Percentiles rank a stretch among this genome's conserved stretches.
Evolutionary conservation across 305 asterid species (phyloP).

Genomic region (Stenogyne calaminthoides): DNA sequence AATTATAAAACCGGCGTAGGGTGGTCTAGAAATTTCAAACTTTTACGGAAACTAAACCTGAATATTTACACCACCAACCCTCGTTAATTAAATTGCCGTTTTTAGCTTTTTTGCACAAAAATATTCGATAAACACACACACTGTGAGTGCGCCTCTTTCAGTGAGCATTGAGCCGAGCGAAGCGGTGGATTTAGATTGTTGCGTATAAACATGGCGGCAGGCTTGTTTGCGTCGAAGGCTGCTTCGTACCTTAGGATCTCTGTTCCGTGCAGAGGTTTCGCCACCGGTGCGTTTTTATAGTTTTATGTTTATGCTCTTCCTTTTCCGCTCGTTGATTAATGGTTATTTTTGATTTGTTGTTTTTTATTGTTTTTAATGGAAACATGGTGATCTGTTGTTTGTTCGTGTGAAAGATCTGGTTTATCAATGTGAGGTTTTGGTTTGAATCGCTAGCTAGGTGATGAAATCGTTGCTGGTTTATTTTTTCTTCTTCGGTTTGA

Average conservation of each 20-base stretch:
- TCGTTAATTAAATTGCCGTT: slow-evolving; percentile 7
- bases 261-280: slow-evolving; percentile 73
- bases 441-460: slow-evolving; percentile 22
- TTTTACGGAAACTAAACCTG: not conserved
- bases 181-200: slow-evolving; percentile 33
- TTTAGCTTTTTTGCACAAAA: slow-evolving; percentile 11
- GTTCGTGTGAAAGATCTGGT: slow-evolving; percentile 46
- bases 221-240: slow-evolving; percentile 77
- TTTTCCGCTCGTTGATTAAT: not conserved
- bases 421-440: slow-evolving; percentile 29
- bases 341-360: not conserved
- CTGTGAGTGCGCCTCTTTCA: slow-evolving; percentile 30
- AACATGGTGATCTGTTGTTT: slow-evolving; percentile 49
- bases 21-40: not conserved
- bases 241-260: slow-evolving; percentile 93
- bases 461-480: slow-evolving; percentile 16
- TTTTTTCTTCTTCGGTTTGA: not conserved
- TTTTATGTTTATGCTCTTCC: not conserved
- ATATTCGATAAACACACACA: slow-evolving; percentile 1
- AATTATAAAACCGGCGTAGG: slow-evolving; percentile 24
- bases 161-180: slow-evolving; percentile 3
- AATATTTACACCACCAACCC: slow-evolving; percentile 34
- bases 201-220: slow-evolving; percentile 60
- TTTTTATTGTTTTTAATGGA: not conserved
- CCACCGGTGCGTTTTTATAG: slow-evolving; percentile 60